phyloP scores from a whole-genome alignment of 1,284 basidiomycete species.

The Heliocybe sulcata region DNA sequence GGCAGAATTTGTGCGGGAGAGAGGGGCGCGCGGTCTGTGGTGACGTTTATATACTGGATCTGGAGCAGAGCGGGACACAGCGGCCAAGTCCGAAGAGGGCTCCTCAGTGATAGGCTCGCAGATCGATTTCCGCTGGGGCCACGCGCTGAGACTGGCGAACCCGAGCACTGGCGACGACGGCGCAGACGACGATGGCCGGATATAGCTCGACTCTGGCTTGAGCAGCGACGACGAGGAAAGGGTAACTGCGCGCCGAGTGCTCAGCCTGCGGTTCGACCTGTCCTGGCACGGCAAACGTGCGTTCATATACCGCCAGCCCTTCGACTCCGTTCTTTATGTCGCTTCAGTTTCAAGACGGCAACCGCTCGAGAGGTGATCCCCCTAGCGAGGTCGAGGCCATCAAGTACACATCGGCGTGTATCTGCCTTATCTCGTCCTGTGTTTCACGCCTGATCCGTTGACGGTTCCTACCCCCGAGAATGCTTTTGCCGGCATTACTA shows the following conservation, averaged over 20 bases:
- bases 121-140: conserved; percentile 23
- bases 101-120: conserved; percentile 48
- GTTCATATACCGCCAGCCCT: conserved; percentile 17
- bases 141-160: conserved; percentile 11
- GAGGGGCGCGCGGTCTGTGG: conserved; percentile 9
- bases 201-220: conserved; percentile 9
- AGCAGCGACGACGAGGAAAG: conserved; percentile 14
- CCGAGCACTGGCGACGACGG: conserved; percentile 17
- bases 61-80: conserved; percentile 2
- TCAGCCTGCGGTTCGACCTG: not conserved
- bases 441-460: conserved; percentile 1
- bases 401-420: not conserved
- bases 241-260: not conserved
- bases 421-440: not conserved
- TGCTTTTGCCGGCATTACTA: not conserved
- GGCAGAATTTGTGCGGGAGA: conserved; percentile 9
- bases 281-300: conserved; percentile 18
- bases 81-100: conserved; percentile 12
- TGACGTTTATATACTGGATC: conserved; percentile 9
- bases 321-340: not conserved
- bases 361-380: not conserved
- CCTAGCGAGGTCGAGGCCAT: not conserved
- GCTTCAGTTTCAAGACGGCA: not conserved
- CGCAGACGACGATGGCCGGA: conserved; percentile 5
- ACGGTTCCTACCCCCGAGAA: not conserved